These are phyloP conservation scores for Gossypium raimondii DNA, from an alignment of 345 rosid genomes.

Conservation along the genomic window DNA sequence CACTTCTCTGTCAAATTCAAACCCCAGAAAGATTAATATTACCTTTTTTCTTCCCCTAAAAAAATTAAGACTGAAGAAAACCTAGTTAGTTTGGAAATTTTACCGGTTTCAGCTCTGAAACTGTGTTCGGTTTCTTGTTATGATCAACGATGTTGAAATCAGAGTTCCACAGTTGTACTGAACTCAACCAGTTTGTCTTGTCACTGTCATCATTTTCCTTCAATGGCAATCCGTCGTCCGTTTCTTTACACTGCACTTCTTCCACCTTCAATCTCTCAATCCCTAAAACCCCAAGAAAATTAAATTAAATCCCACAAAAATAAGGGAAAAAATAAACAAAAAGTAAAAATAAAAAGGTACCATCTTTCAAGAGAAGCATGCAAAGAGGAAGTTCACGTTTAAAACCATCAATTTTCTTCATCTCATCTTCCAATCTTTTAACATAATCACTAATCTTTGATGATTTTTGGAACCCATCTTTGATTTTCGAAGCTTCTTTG, in stretches of 20 bases:
- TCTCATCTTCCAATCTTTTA: background rate
- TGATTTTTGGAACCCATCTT: background rate
- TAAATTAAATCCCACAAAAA: background rate
- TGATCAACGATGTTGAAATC: background rate
- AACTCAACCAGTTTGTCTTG: background rate
- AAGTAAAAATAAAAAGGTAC: background rate
- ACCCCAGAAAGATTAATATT: no score
- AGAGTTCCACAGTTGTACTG: background rate
- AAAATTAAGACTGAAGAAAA: background rate
- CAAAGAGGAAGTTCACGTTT: background rate
- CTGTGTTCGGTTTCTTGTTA: background rate
- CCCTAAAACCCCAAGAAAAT: background rate
- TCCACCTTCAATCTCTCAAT: background rate
- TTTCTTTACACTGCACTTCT: background rate
- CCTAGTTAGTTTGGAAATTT: background rate
- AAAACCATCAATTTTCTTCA: background rate
- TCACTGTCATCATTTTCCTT: background rate
- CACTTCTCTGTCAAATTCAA: background rate
- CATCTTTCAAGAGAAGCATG: background rate
- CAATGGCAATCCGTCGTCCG: background rate
- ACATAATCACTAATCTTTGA: background rate
- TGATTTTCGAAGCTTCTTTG: background rate
- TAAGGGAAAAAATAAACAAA: background rate
- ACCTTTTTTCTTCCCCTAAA: background rate
- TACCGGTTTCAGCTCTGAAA: background rate